phyloP scores from a whole-genome alignment of 306 rosid species.

The Quercus dentata region DNA sequence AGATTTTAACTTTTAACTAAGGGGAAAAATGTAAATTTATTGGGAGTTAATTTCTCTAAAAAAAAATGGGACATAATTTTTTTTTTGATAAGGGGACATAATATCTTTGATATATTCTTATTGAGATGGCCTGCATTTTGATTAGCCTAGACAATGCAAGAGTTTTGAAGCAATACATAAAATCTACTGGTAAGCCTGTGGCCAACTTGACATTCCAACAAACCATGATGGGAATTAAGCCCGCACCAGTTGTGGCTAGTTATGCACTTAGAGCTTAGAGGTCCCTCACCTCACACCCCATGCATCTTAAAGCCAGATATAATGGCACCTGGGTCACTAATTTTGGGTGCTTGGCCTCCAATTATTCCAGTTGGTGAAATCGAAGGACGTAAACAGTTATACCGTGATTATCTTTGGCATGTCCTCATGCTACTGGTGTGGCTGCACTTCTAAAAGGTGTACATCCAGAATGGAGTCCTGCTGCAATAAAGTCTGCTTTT shows the following conservation, averaged over 20 bases:
- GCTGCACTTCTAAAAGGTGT: constrained; percentile 28
- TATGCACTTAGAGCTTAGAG: constrained; percentile 52
- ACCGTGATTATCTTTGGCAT: constrained; percentile 13
- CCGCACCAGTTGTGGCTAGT: constrained; percentile 45
- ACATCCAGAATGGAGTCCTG: constrained; percentile 30
- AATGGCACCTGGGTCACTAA: constrained; percentile 13
- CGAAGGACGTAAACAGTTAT: too few relatives aligned
- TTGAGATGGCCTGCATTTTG: constrained; percentile 9
- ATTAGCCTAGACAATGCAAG: constrained; percentile 31
- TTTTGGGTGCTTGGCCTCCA: too few relatives aligned
- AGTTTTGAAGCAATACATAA: constrained; percentile 23
- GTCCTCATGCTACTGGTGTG: constrained; percentile 30
- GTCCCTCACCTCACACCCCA: constrained; percentile 35
- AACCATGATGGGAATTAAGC: constrained; percentile 29
- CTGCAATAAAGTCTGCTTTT: constrained; percentile 31
- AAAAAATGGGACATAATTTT: too few relatives aligned
- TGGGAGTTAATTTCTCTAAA: too few relatives aligned
- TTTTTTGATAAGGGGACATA: too few relatives aligned
- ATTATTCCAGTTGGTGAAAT: too few relatives aligned
- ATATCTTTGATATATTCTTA: too few relatives aligned
- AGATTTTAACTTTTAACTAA: too few relatives aligned
- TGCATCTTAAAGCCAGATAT: constrained; percentile 35
- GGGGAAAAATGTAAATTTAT: too few relatives aligned
- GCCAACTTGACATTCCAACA: constrained; percentile 39
- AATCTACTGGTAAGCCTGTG: neutral